These are phyloP conservation scores for Coemansia reversa DNA, from an alignment of 192 early-diverging fungal genomes.

Conservation along the genomic window DNA sequence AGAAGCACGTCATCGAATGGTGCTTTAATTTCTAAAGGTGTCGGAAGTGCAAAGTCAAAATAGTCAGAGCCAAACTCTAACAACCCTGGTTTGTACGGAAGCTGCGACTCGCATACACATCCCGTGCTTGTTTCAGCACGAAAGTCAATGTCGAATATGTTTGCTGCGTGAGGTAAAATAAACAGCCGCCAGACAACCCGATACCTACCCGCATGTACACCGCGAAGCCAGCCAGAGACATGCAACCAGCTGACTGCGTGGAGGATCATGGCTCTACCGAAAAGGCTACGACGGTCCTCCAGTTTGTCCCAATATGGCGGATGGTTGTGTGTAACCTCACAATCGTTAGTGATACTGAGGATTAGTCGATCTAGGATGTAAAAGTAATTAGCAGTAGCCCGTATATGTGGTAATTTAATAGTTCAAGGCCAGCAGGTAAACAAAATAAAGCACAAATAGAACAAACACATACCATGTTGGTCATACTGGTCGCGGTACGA, in stretches of 20 bases:
- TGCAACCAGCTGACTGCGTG: conserved; percentile 42
- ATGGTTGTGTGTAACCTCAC: conserved; percentile 29
- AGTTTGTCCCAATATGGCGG: conserved; percentile 31
- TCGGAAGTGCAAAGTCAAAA: conserved; percentile 48
- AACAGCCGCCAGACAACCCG: conserved; percentile 41
- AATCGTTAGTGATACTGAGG: conserved; percentile 31
- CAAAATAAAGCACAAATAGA: not conserved
- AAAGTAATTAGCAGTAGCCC: not conserved
- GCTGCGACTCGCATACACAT: conserved; percentile 11
- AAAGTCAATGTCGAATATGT: conserved; percentile 35
- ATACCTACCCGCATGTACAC: conserved; percentile 41
- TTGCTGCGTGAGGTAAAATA: conserved; percentile 30
- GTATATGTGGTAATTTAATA: not conserved
- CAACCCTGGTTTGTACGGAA: conserved; percentile 27
- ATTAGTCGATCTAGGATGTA: conserved; percentile 17
- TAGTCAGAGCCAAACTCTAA: conserved; percentile 49
- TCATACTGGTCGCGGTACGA: conserved; percentile 30
- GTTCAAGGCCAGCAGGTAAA: not conserved
- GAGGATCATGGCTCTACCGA: conserved; percentile 35
- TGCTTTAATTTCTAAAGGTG: conserved; percentile 18
- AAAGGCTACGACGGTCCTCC: conserved; percentile 32
- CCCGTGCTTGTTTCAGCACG: conserved; percentile 16
- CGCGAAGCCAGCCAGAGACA: conserved; percentile 26
- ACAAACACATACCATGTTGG: conserved; percentile 15
- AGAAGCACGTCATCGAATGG: conserved; percentile 39